These are phyloP conservation scores for Bimuria novae-zelandiae DNA, from an alignment of 2,329 filamentous ascomycete genomes.

Conservation along the genomic window DNA sequence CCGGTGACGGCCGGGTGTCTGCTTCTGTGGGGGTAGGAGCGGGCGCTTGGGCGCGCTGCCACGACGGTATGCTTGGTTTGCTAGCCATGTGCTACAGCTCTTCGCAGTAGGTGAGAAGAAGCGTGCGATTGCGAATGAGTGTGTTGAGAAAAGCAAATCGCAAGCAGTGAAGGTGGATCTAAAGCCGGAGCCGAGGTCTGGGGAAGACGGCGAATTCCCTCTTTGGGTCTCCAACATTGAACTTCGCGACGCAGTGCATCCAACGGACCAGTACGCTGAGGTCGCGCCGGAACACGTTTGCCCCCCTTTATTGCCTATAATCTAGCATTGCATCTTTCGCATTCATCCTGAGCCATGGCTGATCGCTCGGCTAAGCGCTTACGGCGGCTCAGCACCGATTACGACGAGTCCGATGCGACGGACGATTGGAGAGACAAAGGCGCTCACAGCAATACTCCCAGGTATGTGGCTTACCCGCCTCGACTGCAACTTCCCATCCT, in stretches of 20 bases:
- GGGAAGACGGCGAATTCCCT: constrained; percentile 1
- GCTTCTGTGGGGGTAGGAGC: constrained; percentile 7
- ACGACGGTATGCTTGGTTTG: constrained; percentile 37
- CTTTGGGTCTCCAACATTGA: neutral
- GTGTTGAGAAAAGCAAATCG: neutral
- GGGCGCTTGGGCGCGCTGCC: constrained; percentile 35
- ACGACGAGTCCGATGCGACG: constrained; percentile 40
- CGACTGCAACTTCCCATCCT: constrained; percentile 4
- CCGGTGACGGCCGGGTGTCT: constrained; percentile 20
- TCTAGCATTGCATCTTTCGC: neutral
- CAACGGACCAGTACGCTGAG: constrained; percentile 1
- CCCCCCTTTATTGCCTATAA: neutral
- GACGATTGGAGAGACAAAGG: constrained; percentile 40
- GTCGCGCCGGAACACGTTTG: too few species aligned
- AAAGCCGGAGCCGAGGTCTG: constrained; percentile 7
- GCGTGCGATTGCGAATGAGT: neutral
- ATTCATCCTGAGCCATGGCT: constrained; percentile 22
- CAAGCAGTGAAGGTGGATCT: neutral
- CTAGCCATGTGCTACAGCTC: constrained; percentile 2
- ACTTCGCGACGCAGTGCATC: constrained; percentile 1
- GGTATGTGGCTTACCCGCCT: constrained; percentile 29
- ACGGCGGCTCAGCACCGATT: constrained; percentile 47
- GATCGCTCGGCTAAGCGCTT: constrained; percentile 45
- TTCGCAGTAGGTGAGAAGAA: neutral
- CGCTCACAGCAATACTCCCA: constrained; percentile 37